Conservation (phyloP, 768 basidiomycete species). For the Leccinum truebloodii region DNA sequence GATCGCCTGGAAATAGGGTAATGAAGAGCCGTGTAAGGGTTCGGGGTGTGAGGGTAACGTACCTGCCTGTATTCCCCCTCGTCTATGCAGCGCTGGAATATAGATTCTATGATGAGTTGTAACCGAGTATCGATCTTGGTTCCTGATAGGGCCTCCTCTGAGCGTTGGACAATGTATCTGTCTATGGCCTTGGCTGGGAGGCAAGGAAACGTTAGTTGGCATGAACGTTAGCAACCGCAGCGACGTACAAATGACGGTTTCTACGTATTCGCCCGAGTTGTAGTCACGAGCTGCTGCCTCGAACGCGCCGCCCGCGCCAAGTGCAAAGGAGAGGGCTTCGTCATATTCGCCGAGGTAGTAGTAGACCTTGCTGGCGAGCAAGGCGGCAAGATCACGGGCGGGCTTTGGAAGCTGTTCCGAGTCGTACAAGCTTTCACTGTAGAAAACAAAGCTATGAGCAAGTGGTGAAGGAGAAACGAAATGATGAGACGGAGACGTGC, state of each 20-base stretch:
- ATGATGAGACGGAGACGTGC: slow-evolving; percentile 48
- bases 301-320: slow-evolving; percentile 87
- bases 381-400: slow-evolving; percentile 80
- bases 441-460: slow-evolving; percentile 10
- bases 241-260: slow-evolving; percentile 89
- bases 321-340: slow-evolving; percentile 93
- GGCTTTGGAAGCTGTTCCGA: slow-evolving; percentile 69
- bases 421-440: slow-evolving; percentile 90
- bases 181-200: slow-evolving; percentile 90
- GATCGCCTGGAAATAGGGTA: slow-evolving; percentile 60
- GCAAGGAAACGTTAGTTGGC: background rate
- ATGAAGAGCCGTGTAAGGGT: slow-evolving; percentile 12
- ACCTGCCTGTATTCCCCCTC: slow-evolving; percentile 94
- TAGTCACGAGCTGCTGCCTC: slow-evolving; percentile 64
- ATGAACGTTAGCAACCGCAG: background rate
- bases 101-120: slow-evolving; percentile 83
- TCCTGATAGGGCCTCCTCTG: slow-evolving; percentile 49
- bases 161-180: slow-evolving; percentile 76
- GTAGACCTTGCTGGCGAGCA: slow-evolving; percentile 97
- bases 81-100: slow-evolving; percentile 81
- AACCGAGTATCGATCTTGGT: slow-evolving; percentile 78
- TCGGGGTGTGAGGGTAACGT: slow-evolving; percentile 14
- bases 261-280: slow-evolving; percentile 84
- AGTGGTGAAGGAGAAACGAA: slow-evolving; percentile 1
- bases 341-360: slow-evolving; percentile 95